Base-by-base conservation (phyloP, 2,329 filamentous ascomycete genomes). In the Colletotrichum somersetense region DNA sequence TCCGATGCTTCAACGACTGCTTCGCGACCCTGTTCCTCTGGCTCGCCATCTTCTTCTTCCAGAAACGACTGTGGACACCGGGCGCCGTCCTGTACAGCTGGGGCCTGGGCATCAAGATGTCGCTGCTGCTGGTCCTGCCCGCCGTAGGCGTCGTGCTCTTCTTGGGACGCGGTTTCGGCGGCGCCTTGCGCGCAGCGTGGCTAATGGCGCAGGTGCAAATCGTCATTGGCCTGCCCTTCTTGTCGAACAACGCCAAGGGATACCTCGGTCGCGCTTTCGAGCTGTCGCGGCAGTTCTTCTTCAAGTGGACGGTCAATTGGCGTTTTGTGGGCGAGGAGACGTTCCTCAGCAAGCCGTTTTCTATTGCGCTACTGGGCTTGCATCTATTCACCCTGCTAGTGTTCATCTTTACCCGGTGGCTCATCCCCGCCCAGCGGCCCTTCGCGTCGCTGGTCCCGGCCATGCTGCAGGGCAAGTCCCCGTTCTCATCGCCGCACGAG, bases 281-380 rank as follows among this genome's bases (percentile, higher is more conserved):
- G 83, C 88, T 99, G 71, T 95, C 93, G 58, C 89, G 96, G 66
- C 91, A 94, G 77, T 99, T 99, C 83, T 87, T 97, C 77, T 98
- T 96, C 86, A 95, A 96, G 83, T 99, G 96, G 96, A 99, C 96
- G 0, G 96, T 99, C 76, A 99, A 99, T 82, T 99, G 96, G 96
- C 91, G 95, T 66, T 98, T 98, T 80, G 83, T 98, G n/a, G 91
- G 93, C 20, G 95, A 98, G 81, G 89, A 93, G 8, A 82, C 84
- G 0, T 99, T 99, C 77, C 87, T 97, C 58, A 88, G 87, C 75
- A 88, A 84, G 72, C 80, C 83, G 2, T 97, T 97, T 79, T 89
- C 94, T 35, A 76, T 91, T 23, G 81, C 83, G 18, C 86, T 98
- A 62, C 85, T 97, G 35, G 85, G 81, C 1, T 78, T 89, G 67